Conservation (phyloP, 1,139 yeast species). For the Saccharomycopsis hybrid region DNA sequence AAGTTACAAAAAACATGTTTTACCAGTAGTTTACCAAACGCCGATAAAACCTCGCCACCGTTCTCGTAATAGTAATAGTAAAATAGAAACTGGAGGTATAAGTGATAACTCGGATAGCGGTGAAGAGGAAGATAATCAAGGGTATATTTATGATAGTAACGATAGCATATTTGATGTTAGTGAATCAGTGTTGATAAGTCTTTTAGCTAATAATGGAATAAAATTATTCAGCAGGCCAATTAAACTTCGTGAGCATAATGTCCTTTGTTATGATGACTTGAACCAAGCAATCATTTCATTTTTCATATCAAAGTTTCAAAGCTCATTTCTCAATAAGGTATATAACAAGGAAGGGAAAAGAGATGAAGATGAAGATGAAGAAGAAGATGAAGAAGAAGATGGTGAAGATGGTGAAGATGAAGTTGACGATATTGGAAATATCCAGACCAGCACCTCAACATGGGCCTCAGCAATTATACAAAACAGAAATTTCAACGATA, state of each 20-base stretch:
- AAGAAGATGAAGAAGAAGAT: constrained; percentile 2
- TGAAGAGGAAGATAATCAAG: neutral
- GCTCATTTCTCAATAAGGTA: neutral
- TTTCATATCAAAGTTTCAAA: constrained; percentile 7
- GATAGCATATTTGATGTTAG: constrained; percentile 7
- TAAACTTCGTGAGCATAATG: constrained; percentile 5
- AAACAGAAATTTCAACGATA: neutral
- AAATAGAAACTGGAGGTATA: constrained; percentile 13
- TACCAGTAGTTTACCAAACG: constrained; percentile 17
- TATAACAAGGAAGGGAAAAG: neutral
- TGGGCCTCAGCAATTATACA: constrained; percentile 21
- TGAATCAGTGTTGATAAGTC: constrained; percentile 13
- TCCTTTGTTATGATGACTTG: constrained; percentile 6
- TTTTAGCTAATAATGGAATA: constrained; percentile 15
- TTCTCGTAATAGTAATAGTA: neutral
- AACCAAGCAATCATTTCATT: constrained; percentile 5
- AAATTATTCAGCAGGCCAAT: constrained; percentile 15
- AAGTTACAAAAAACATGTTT: constrained; percentile 13
- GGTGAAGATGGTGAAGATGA: constrained; percentile 1
- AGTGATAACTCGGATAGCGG: constrained; percentile 12
- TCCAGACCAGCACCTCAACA: constrained; percentile 17
- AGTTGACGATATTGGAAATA: neutral
- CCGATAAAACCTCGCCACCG: neutral
- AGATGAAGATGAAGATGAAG: neutral
- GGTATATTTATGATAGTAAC: neutral